Evolutionary conservation across 2,329 filamentous ascomycete genomes (phyloP).

Genomic region (Albifimbria verrucaria): DNA sequence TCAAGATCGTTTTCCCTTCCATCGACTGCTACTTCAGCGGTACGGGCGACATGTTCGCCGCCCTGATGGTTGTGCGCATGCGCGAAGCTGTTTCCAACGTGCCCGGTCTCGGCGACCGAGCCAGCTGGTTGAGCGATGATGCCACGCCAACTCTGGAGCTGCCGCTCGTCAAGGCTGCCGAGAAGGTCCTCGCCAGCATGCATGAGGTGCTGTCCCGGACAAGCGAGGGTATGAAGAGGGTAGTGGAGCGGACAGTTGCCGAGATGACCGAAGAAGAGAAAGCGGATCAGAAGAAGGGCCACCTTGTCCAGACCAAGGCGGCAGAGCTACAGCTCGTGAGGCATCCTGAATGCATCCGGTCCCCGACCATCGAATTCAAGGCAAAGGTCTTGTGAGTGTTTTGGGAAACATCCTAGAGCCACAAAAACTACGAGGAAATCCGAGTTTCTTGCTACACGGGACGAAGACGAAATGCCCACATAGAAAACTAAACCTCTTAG

Average conservation of each 20-base stretch:
- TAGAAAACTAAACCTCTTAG: too few species aligned
- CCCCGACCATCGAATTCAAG: constrained; percentile 62
- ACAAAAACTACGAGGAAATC: too few species aligned
- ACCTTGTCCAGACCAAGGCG: constrained; percentile 75
- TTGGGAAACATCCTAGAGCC: neutral
- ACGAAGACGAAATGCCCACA: constrained; percentile 9
- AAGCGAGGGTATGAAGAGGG: constrained; percentile 57
- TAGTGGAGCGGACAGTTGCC: constrained; percentile 41
- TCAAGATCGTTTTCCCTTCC: constrained; percentile 81
- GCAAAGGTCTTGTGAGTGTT: constrained; percentile 45
- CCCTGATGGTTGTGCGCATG: constrained; percentile 81
- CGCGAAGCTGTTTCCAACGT: constrained; percentile 68
- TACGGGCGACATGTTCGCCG: constrained; percentile 98
- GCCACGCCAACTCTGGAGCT: constrained; percentile 65
- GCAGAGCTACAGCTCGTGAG: constrained; percentile 82
- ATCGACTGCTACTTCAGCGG: constrained; percentile 94
- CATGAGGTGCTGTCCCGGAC: constrained; percentile 75
- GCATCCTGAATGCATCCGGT: constrained; percentile 64
- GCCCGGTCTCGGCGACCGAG: constrained; percentile 44
- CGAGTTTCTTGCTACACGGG: too few species aligned
- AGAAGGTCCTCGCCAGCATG: constrained; percentile 91
- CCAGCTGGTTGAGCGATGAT: constrained; percentile 76
- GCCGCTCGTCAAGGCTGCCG: constrained; percentile 77
- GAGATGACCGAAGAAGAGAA: constrained; percentile 41
- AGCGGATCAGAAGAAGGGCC: constrained; percentile 52